These are phyloP conservation scores for Alternaria triticimaculans DNA, from an alignment of 2,329 filamentous ascomycete genomes.

Conservation along the genomic window DNA sequence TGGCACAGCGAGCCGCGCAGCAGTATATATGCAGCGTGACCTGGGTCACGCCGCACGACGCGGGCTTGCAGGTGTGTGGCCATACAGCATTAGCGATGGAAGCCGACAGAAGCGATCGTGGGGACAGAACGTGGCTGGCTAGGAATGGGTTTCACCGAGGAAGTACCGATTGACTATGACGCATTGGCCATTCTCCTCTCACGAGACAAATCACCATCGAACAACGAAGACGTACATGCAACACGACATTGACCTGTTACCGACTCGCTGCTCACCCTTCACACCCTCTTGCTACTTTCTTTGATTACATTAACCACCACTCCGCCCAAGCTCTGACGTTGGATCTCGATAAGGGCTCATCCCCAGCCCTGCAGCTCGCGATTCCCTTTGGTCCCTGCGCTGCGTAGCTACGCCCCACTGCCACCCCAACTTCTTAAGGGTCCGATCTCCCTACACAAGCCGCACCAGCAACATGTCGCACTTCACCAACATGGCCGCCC, in stretches of 20 bases:
- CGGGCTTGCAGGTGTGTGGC: conserved; percentile 5
- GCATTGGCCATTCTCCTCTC: conserved; percentile 25
- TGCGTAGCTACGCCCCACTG: conserved; percentile 22
- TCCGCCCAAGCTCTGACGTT: conserved; percentile 4
- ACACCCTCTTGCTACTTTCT: conserved; percentile 12
- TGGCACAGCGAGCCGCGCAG: background rate
- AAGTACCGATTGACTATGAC: conserved; percentile 29
- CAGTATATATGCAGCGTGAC: conserved; percentile 14
- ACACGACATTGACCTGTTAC: conserved; percentile 23
- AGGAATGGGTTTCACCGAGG: conserved; percentile 14
- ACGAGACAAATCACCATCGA: conserved; percentile 40
- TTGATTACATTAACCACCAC: conserved; percentile 11
- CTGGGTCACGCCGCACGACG: conserved; percentile 1
- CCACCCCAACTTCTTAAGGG: conserved; percentile 14
- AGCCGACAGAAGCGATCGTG: conserved; percentile 20
- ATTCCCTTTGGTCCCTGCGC: conserved; percentile 22
- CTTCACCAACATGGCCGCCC: conserved; percentile 30
- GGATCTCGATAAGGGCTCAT: conserved; percentile 11
- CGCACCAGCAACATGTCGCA: conserved; percentile 78
- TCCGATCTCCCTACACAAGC: conserved; percentile 72
- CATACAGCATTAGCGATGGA: conserved; percentile 15
- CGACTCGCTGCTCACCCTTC: conserved; percentile 26
- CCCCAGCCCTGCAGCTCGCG: conserved; percentile 6
- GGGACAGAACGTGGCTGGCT: conserved; percentile 15
- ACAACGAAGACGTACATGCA: conserved; percentile 48